Base-by-base conservation (phyloP, 805 yeast genomes). In the Priceomyces haplophilus region DNA sequence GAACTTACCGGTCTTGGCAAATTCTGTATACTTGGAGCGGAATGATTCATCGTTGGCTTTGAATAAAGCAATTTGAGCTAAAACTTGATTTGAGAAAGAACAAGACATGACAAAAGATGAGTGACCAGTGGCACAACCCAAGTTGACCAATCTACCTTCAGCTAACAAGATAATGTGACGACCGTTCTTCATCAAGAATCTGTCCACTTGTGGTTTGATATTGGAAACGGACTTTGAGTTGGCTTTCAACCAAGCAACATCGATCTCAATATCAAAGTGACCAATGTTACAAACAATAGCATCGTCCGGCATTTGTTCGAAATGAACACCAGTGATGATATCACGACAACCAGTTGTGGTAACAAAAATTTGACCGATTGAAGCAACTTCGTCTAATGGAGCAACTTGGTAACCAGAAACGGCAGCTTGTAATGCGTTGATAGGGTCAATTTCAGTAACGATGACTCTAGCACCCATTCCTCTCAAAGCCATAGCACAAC, bases 341-440 rank as follows among this genome's bases (percentile, higher is more conserved):
- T 91, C 99, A 77, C 98, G 88, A 80, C 97, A 89, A 68, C 99
- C 99, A 55, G 99, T 91, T 72, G 99, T 93, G 70, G 99, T 91
- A 66, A 91, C 99, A 58, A 91, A 93, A 73, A 91, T 86, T 80
- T 93, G 98, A 72, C 98, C 98, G 54, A 81, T 70, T 45, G 84
- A 71, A 53, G 95, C 89, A 72, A 88, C 98, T 64, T 88, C 96
- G 49, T 87, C 93, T 85, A 91, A 82, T 65, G 97, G 87, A 55
- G 84, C 80, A 59, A 91, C 99, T 78, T 90, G 96, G 82, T 83
- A 93, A 71, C 99, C 99, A 57, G 91, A 87, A 72, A 93, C 97
- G 59, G 98, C 97, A 58, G 99, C 99, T 80, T 91, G 99, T 64
- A 91, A 80, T 58, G 99, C 99, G 72, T 91, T 91, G 78, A 91